A percentile compares a stretch with the other conserved stretches of the same genome.
Conservation (phyloP, 208 protist genomes). For the Wallacemonas sp. region DNA sequence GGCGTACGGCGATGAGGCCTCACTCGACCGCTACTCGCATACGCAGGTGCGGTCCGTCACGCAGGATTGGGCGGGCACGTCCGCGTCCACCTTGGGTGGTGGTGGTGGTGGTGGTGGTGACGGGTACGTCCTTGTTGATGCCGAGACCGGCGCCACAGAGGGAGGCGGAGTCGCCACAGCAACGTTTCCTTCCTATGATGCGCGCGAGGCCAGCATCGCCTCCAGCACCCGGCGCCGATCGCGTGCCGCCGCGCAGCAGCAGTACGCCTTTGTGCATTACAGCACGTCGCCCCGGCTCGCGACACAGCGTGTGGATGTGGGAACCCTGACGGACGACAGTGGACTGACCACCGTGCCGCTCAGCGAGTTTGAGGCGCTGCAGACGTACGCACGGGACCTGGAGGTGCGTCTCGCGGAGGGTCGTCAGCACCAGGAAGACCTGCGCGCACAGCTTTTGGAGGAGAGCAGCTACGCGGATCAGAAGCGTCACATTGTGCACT, state of each 20-base stretch:
- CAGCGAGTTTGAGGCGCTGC: conserved; percentile 48
- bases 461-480: conserved; percentile 59
- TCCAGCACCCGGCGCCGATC: not conserved
- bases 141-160: not conserved
- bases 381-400: conserved; percentile 33
- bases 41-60: not conserved
- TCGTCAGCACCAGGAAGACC: conserved; percentile 25
- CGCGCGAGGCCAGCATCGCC: not conserved
- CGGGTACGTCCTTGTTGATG: not conserved
- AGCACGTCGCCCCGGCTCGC: conserved; percentile 14
- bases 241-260: not conserved
- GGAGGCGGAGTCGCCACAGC: not conserved
- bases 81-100: not conserved
- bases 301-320: conserved; percentile 53
- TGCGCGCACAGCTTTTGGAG: conserved; percentile 51
- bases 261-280: not conserved
- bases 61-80: not conserved
- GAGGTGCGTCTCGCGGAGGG: conserved; percentile 62
- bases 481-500: conserved; percentile 64
- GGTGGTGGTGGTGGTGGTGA: not conserved
- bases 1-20: not conserved
- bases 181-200: not conserved
- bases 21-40: not conserved
- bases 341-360: conserved; percentile 44
- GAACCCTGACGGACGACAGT: conserved; percentile 79